Conservation (phyloP, 169 alveolate species). For the Plasmodium blacklocki region DNA sequence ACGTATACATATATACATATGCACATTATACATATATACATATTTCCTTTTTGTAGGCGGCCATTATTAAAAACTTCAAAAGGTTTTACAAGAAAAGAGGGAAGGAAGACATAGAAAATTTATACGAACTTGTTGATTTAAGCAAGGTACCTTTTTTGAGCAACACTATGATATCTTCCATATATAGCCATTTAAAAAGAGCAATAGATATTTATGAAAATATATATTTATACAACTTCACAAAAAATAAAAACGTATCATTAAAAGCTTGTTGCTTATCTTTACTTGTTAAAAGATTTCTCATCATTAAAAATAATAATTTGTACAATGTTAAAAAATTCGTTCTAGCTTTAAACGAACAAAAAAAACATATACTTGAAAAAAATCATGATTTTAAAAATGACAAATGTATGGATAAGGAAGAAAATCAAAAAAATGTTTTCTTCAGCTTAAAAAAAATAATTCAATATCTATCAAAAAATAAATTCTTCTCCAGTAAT, state of each 20-base stretch:
- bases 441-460: slow-evolving; percentile 38
- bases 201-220: slow-evolving; percentile 63
- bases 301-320: slow-evolving; percentile 8
- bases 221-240: slow-evolving; percentile 31
- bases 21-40: no score
- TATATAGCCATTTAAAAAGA: slow-evolving; percentile 49
- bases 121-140: slow-evolving; percentile 37
- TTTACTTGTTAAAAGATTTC: slow-evolving; percentile 28
- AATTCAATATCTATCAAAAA: slow-evolving; percentile 12
- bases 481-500: slow-evolving; percentile 11
- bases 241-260: slow-evolving; percentile 3
- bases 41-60: slow-evolving; percentile 14
- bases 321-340: slow-evolving; percentile 12
- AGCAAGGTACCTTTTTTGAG: slow-evolving; percentile 57
- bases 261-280: slow-evolving; percentile 43
- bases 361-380: slow-evolving; percentile 11
- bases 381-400: background rate
- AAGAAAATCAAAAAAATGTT: slow-evolving; percentile 1
- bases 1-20: no score
- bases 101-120: slow-evolving; percentile 39
- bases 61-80: slow-evolving; percentile 49
- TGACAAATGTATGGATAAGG: slow-evolving; percentile 18
- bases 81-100: slow-evolving; percentile 37
- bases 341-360: slow-evolving; percentile 13
- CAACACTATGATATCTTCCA: slow-evolving; percentile 25